These are phyloP conservation scores for Centaurea solstitialis DNA, from an alignment of 129 eudicot genomes.

Conservation along the genomic window DNA sequence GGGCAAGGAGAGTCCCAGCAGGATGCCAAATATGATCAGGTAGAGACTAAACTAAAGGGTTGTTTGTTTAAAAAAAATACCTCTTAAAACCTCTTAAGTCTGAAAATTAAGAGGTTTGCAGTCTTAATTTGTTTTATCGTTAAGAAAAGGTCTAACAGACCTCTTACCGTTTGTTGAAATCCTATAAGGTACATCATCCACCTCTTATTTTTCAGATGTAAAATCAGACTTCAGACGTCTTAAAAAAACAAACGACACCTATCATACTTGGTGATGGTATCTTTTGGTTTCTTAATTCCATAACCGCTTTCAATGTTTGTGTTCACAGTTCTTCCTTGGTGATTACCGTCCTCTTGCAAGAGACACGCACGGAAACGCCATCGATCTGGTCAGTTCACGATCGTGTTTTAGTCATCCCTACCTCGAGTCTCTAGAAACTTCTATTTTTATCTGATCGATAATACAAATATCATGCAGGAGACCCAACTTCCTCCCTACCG, in stretches of 20 bases:
- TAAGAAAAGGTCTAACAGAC: no score
- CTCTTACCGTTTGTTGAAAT: no score
- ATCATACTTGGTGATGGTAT: neutral
- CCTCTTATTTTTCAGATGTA: no score
- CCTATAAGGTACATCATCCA: no score
- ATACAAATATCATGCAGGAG: constrained; percentile 64
- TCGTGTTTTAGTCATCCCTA: neutral
- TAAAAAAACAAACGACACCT: no score
- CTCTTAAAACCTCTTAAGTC: no score
- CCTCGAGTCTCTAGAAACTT: neutral
- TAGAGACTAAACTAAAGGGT: neutral
- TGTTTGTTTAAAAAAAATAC: no score
- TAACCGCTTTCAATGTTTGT: neutral
- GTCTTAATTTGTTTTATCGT: no score
- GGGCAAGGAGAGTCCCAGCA: constrained; percentile 97
- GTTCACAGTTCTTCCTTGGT: constrained; percentile 84
- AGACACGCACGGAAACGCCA: constrained; percentile 68
- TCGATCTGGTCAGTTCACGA: constrained; percentile 68
- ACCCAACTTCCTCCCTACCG: constrained; percentile 76
- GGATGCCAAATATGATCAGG: constrained; percentile 96
- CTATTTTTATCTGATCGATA: neutral
- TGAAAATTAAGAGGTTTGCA: no score
- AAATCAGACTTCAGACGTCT: no score
- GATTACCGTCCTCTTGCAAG: constrained; percentile 94
- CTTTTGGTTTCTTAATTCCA: neutral